Evolutionary conservation across 495 filamentous ascomycete genomes (phyloP), one percentile per base, ranked within the genome.

Genomic region (Xylaria flabelliformis): DNA sequence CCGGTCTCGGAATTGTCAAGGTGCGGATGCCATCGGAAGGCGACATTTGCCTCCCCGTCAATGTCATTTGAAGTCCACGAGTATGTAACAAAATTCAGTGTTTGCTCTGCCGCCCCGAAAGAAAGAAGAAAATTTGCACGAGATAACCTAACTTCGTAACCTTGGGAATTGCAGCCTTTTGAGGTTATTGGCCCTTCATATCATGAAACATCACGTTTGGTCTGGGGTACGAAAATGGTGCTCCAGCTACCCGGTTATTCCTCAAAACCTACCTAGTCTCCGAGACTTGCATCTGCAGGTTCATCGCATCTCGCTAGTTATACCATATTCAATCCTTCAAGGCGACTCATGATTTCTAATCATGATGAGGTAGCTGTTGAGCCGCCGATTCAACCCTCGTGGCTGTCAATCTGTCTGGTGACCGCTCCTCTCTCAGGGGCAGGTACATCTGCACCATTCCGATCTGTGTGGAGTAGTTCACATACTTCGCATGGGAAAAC

Each of bases 11-110:
- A 26, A 73, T 62, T 15, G 71, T 73, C 46, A 68, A 41, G 15
- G 71, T 73, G 42, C 71, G 71, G 55, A 73, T 56, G 13, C 44
- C 56, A 26, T 69, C 26, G 29, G 34, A 7, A 15, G 53, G 41
- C 4, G n/a, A 34, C 34, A 48, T n/a, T 36, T 67, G 39, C 42
- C 41, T 58, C 62, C 17, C 17, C 24, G 55, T 50, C 7, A 48
- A 61, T 17, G 26, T 48, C 26, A 48, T 48, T 39, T 50, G 39
- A 67, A 58, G 51, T 1, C 56, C 21, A 12, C 24, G 15, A 50
- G 39, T 64, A 21, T 36, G 5, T 58, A 42, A 32, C 17, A 21
- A 21, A 17, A 39, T 19, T 59, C 39, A 5, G 34, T 17, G 15
- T 36, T 26, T 55, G 26, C 59, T 64, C 41, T 42, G 21, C 9